A percentile compares a stretch with the other conserved stretches of the same genome.
These are phyloP conservation scores for Aspergillus sp. DNA, from an alignment of 2,329 filamentous ascomycete species.

Conservation along the genomic window DNA sequence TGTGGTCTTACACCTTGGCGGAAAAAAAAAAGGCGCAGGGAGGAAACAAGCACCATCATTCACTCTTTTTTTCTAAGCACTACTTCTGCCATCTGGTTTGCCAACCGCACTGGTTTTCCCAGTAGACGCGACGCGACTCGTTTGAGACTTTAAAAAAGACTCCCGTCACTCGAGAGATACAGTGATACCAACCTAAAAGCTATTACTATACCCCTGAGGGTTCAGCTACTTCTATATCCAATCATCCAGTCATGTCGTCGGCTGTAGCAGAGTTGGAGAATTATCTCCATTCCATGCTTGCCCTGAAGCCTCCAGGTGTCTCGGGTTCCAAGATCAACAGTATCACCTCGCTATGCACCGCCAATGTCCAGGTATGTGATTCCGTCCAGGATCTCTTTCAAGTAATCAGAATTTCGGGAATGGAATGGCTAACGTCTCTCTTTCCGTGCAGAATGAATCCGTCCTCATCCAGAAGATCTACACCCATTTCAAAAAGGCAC, in stretches of 20 bases:
- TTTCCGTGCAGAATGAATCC: constrained; percentile 67
- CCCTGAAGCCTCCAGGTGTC: constrained; percentile 85
- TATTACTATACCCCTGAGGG: no score
- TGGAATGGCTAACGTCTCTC: constrained; percentile 16
- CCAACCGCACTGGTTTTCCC: constrained; percentile 13
- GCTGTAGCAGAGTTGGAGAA: constrained; percentile 85
- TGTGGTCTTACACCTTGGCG: constrained; percentile 3
- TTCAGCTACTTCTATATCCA: constrained; percentile 5
- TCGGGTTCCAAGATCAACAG: constrained; percentile 84
- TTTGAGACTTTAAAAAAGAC: constrained; percentile 2
- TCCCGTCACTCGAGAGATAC: background rate
- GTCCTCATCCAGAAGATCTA: constrained; percentile 93
- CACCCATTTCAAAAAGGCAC: constrained; percentile 93
- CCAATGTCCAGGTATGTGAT: constrained; percentile 71
- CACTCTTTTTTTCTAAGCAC: no score
- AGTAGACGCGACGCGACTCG: constrained; percentile 16
- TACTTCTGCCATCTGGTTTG: background rate
- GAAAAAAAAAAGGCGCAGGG: background rate
- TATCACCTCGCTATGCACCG: constrained; percentile 79
- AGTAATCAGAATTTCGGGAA: no score
- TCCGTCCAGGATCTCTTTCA: background rate
- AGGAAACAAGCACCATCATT: background rate
- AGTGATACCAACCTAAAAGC: background rate
- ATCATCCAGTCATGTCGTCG: constrained; percentile 55
- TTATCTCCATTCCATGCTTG: constrained; percentile 83